Evolutionary conservation across 2,329 filamentous ascomycete genomes (phyloP).

Genomic region (Drechslerella dactyloides): DNA sequence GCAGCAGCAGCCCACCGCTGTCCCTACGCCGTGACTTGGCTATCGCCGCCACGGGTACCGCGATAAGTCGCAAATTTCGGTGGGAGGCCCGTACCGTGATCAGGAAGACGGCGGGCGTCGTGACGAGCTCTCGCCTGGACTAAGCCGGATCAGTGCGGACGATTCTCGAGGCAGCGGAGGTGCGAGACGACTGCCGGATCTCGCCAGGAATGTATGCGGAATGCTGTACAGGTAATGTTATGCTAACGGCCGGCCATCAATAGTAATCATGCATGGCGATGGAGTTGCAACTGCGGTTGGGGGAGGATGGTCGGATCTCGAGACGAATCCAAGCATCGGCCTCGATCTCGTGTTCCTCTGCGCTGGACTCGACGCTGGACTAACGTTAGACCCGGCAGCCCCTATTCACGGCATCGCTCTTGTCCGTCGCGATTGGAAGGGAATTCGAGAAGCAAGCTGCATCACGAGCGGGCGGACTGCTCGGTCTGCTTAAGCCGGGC

Average conservation of each 20-base stretch:
- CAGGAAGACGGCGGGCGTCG: not conserved
- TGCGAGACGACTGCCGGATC: constrained; percentile 8
- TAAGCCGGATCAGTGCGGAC: constrained; percentile 4
- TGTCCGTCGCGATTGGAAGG: not conserved
- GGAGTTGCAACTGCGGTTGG: constrained; percentile 5
- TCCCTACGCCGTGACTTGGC: not conserved
- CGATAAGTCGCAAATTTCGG: constrained; percentile 3
- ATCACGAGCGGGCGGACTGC: not conserved
- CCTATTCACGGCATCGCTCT: constrained; percentile 46
- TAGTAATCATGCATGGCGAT: too few relatives aligned
- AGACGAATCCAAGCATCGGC: constrained; percentile 30
- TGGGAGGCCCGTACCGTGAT: not conserved
- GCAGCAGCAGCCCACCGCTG: constrained; percentile 8
- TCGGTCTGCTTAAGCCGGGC: constrained; percentile 29
- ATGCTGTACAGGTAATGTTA: too few relatives aligned
- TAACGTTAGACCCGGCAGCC: constrained; percentile 16
- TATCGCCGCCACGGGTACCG: constrained; percentile 2
- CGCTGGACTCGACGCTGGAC: not conserved
- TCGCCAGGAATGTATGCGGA: too few relatives aligned
- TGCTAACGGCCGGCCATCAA: too few relatives aligned
- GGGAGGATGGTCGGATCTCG: constrained; percentile 34
- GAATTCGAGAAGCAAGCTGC: not conserved
- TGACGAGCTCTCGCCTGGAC: constrained; percentile 4
- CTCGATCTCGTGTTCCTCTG: not conserved
- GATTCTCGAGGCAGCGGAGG: not conserved